Evolutionary conservation across 768 basidiomycete species (phyloP), one percentile per base, ranked within the genome.

Genomic region (Leccinum subtestaceum): DNA sequence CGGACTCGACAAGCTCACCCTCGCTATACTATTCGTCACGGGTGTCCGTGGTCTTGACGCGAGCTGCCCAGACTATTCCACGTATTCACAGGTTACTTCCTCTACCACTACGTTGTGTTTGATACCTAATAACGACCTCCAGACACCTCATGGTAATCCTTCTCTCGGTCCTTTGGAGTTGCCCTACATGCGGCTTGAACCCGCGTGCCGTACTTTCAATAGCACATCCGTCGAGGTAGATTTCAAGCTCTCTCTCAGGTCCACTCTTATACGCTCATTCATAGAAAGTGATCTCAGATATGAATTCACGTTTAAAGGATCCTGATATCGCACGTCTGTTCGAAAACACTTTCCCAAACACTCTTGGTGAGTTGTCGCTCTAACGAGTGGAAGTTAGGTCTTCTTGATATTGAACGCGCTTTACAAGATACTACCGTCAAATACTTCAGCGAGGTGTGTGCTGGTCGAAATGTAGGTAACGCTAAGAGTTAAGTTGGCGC

Each of bases 271-370:
- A 45, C 32, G 15, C 2, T 12, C 38, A 29, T 43, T 27, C 51
- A 4, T 61, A 91, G 89, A 79, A 83, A 79, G 88, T 91, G 29
- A 87, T 91, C 31, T 64, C 62, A n/a, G 87, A 91, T 70, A 87
- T 90, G 87, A 90, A 82, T 46, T 69, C 75, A 17, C 78, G 86
- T 48, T 74, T 92, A 57, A 90, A 85, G 68, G 88, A 92, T 67
- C 86, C 89, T 0, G 90, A 92, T 65, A 63, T 92, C 53, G 90
- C 89, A 12, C 81, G 88, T 52, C 69, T 92, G 21, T 92, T 92
- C 63, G 89, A 91, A 70, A 92, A 91, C 61, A 86, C 89, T 1
- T 90, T 91, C 67, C 90, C 90, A 3, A 90, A 90, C 64, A 92
- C 90, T 0, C 80, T 92, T 48, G 89, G 88, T 88, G 63, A 59